These are phyloP conservation scores for Plasmodium adleri DNA, from an alignment of 169 alveolate genomes.

Conservation along the genomic window DNA sequence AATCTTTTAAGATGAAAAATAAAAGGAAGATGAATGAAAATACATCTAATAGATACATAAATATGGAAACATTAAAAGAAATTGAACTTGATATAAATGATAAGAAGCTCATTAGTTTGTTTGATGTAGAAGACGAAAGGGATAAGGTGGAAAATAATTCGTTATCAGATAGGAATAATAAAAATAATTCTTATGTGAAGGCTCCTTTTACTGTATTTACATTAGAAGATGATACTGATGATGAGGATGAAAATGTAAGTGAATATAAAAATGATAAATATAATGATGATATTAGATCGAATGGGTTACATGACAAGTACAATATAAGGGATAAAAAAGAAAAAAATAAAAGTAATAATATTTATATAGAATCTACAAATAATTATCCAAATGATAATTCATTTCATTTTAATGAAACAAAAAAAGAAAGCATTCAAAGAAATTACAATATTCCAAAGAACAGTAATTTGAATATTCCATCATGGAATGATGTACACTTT, in stretches of 20 bases:
- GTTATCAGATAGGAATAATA: background rate
- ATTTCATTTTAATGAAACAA: background rate
- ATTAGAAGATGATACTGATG: conserved; percentile 6
- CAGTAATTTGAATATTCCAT: conserved; percentile 25
- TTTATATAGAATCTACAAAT: too few relatives aligned
- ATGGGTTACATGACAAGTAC: background rate
- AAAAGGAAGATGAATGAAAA: conserved; percentile 23
- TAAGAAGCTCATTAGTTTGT: background rate
- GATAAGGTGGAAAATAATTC: background rate
- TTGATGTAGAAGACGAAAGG: conserved; percentile 6
- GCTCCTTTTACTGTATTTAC: conserved; percentile 72
- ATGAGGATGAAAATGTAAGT: background rate
- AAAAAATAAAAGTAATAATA: background rate
- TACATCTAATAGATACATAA: conserved; percentile 30
- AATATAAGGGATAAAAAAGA: background rate
- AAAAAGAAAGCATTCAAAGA: background rate
- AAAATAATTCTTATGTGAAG: conserved; percentile 29
- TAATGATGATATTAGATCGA: background rate
- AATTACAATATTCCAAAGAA: background rate
- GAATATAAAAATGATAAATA: background rate
- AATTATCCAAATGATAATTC: too few relatives aligned
- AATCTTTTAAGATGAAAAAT: conserved; percentile 72
- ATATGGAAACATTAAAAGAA: conserved; percentile 13
- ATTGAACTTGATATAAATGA: conserved; percentile 20
- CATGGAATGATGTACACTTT: conserved; percentile 64